Evolutionary conservation across 441 rosid genomes (phyloP), one percentile per base, ranked within the genome.

Genomic region (Macaranga tanarius): DNA sequence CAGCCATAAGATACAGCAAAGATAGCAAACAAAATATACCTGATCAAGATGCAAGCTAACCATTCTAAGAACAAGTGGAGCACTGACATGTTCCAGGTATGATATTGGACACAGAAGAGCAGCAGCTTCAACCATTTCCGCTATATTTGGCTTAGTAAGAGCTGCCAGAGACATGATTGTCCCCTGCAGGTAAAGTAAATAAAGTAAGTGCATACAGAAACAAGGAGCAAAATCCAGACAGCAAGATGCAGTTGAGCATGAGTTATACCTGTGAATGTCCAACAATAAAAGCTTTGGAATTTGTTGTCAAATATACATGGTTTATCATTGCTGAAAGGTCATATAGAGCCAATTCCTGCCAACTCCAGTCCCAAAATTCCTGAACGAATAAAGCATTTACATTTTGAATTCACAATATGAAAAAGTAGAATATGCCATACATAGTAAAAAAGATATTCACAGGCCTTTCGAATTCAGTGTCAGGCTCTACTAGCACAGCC

Each of bases 311-410:
- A 81, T 87, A 75, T 66, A 87, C 58, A 79, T 85, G 82, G 65
- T 50, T 56, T 63, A 95, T 67, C 97, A 90, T 90, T 86, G 77
- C 92, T 56, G 94, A 84, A 26, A 90, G 86, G 81, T 92, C 99
- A 83, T 70, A 82, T 65, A 88, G 67, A 2, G 99, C 99, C 83
- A 92, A 80, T 68, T 95, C 97, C 90, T 95, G 88, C 97, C 97
- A 95, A 80, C 97, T 95, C 94, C 95, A 95, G 57, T 95, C 91
- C 99, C 99, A 95, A 83, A 83, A 95, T 22, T 91, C 91, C 99
- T 92, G 81, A 80, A 79, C 68, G 61, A 76, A 72, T 19, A 73
- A 73, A 16, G 25, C 26, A 44, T 48, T 28, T 69, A 28, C 61
- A 10, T 66, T 34, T 26, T 17, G 61, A 62, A 65, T 19, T 58